Evolutionary conservation across 768 basidiomycete genomes (phyloP).

Genomic region (Cyclocybe aegerita): DNA sequence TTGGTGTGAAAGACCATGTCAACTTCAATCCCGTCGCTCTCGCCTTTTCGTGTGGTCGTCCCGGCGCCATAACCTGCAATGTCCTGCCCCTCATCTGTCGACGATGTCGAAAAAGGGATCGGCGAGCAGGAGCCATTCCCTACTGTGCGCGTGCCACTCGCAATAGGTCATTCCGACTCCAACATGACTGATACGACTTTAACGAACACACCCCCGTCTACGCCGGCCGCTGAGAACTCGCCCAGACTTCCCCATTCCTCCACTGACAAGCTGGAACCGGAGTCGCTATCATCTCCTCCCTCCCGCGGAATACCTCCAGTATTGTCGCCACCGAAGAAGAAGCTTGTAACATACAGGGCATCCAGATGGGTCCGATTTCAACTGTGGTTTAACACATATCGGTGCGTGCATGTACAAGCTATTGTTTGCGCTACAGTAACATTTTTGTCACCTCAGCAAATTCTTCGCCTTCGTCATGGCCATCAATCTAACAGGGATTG

Average conservation of each 20-base stretch:
- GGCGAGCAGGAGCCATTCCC: constrained; percentile 23
- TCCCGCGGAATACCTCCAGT: neutral
- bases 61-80: constrained; percentile 2
- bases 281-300: constrained; percentile 4
- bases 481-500: constrained; percentile 59
- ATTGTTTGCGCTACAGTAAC: neutral
- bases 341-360: constrained; percentile 31
- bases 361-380: constrained; percentile 59
- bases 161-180: constrained; percentile 7
- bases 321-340: constrained; percentile 11
- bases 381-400: constrained; percentile 80
- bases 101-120: constrained; percentile 40
- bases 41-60: neutral
- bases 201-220: too few species aligned
- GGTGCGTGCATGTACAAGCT: constrained; percentile 36
- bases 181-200: too few species aligned
- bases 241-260: too few species aligned
- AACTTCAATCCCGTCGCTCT: constrained; percentile 9
- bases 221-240: too few species aligned
- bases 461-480: constrained; percentile 65
- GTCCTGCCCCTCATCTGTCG: constrained; percentile 23
- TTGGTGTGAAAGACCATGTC: neutral
- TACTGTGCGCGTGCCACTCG: constrained; percentile 20
- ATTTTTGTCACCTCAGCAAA: constrained; percentile 43
- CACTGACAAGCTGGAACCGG: neutral